Conservation (phyloP, 352 stramenopile species). For the Pythium folliculosum region DNA sequence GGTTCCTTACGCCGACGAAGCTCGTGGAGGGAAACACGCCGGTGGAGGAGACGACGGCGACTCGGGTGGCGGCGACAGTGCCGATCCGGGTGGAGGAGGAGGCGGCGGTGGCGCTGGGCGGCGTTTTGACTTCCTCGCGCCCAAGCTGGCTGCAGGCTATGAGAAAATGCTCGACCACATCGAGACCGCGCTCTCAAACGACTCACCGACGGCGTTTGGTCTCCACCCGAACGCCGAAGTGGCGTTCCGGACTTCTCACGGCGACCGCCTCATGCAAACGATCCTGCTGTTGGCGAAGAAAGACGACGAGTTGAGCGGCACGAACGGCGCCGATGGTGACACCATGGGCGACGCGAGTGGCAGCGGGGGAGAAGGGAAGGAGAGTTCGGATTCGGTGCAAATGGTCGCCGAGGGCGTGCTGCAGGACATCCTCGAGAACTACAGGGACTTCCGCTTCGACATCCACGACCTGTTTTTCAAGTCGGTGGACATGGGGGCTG, state of each 20-base stretch:
- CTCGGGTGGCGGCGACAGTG: slow-evolving; percentile 9
- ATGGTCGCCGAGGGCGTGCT: slow-evolving; percentile 84
- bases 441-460: slow-evolving; percentile 85
- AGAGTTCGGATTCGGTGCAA: slow-evolving; percentile 64
- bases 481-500: slow-evolving; percentile 29
- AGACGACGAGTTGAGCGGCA: slow-evolving; percentile 36
- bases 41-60: slow-evolving; percentile 34
- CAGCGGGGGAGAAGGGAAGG: slow-evolving; percentile 27
- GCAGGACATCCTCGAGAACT: slow-evolving; percentile 91
- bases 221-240: slow-evolving; percentile 94
- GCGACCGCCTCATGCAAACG: slow-evolving; percentile 72
- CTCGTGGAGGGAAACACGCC: slow-evolving; percentile 20
- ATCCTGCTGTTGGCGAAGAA: slow-evolving; percentile 73
- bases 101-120: slow-evolving; percentile 29
- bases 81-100: slow-evolving; percentile 17
- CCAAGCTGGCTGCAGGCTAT: slow-evolving; percentile 67
- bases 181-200: slow-evolving; percentile 73
- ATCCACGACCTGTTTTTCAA: slow-evolving; percentile 82
- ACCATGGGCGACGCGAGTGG: slow-evolving; percentile 5
- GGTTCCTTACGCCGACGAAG: slow-evolving; percentile 82
- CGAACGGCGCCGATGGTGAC: neutral
- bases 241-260: slow-evolving; percentile 86
- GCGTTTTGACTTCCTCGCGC: slow-evolving; percentile 65
- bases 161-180: slow-evolving; percentile 90
- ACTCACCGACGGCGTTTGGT: slow-evolving; percentile 88